Percentiles rank a stretch among this genome's conserved stretches.
Conservation (phyloP, 495 filamentous ascomycete species). For the Immersiella caudata region DNA sequence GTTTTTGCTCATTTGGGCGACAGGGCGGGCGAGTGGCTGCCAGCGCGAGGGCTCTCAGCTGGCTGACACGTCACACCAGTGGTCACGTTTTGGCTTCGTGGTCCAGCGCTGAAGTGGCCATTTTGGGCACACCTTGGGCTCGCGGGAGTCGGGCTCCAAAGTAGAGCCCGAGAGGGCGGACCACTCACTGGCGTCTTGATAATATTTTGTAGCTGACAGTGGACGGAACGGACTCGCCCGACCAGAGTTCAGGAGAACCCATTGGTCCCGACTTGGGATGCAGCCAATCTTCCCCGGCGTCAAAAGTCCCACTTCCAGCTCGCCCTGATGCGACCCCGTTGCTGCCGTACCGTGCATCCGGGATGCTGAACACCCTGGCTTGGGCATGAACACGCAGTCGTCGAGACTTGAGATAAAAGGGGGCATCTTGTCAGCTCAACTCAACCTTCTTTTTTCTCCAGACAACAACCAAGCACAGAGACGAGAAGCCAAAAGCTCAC, state of each 20-base stretch:
- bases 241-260: no score
- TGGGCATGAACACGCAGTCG: conserved; percentile 1
- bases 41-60: neutral
- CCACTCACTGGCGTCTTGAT: neutral
- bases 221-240: neutral
- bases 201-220: conserved; percentile 8
- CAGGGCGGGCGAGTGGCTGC: neutral
- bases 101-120: neutral
- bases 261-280: no score
- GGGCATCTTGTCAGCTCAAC: neutral
- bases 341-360: conserved; percentile 1
- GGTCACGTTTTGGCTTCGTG: neutral
- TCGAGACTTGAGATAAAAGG: neutral
- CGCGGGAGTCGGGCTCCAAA: conserved; percentile 13
- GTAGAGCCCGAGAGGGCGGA: neutral
- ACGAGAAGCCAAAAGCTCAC: neutral
- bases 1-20: conserved; percentile 9
- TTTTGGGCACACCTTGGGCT: conserved; percentile 8
- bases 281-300: neutral
- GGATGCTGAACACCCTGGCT: neutral
- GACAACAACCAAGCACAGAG: conserved; percentile 2
- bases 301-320: neutral
- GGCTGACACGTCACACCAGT: neutral
- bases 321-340: neutral
- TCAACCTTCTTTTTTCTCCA: conserved; percentile 1